phyloP scores from a whole-genome alignment of 2,329 filamentous ascomycete species.

The Pseudofabraea citricarpa region DNA sequence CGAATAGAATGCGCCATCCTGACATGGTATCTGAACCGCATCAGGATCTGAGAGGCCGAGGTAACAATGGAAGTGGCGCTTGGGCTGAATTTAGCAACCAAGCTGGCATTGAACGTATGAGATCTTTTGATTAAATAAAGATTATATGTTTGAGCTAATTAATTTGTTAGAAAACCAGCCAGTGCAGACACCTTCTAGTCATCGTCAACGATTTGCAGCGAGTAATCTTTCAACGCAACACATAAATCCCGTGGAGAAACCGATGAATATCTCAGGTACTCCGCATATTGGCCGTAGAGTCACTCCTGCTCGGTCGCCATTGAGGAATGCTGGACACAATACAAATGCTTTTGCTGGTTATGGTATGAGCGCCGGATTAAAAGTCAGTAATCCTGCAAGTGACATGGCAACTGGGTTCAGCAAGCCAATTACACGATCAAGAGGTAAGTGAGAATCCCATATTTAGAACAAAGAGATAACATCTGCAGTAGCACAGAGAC shows the following conservation, averaged over 20 bases:
- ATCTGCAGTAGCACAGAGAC: not conserved
- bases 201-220: constrained; percentile 21
- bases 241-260: constrained; percentile 13
- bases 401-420: constrained; percentile 5
- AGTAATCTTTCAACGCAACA: constrained; percentile 10
- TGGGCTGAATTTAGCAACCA: constrained; percentile 21
- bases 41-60: no score
- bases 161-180: no score
- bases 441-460: constrained; percentile 16
- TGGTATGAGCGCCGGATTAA: constrained; percentile 29
- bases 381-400: constrained; percentile 24
- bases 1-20: no score
- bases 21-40: no score
- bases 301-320: constrained; percentile 15
- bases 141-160: no score
- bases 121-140: no score
- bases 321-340: constrained; percentile 16
- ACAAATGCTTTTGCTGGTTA: constrained; percentile 23
- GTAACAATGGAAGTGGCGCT: constrained; percentile 6
- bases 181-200: constrained; percentile 25
- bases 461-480: not conserved
- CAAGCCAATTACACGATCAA: constrained; percentile 18
- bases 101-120: constrained; percentile 15
- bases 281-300: constrained; percentile 13
- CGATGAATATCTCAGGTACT: constrained; percentile 8